Conservation (phyloP, 352 stramenopile species). For the Pythium plurisporium region DNA sequence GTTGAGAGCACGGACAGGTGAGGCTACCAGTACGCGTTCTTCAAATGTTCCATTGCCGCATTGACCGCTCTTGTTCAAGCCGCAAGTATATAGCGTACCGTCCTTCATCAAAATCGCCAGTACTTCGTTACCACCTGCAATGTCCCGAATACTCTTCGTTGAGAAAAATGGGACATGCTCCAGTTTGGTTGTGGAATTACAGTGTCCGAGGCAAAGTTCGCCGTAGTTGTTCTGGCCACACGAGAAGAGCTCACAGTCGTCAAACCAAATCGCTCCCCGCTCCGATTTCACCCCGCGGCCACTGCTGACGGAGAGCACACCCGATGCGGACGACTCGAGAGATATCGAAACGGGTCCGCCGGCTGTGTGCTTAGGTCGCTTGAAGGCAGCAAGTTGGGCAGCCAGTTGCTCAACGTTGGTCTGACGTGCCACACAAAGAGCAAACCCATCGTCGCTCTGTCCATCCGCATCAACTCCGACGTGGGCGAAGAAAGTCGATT, state of each 20-base stretch:
- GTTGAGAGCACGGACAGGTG: conserved; percentile 58
- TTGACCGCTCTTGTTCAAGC: conserved; percentile 86
- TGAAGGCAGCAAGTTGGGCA: conserved; percentile 33
- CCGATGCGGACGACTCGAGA: not conserved
- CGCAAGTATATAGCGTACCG: conserved; percentile 71
- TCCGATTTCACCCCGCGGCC: conserved; percentile 9
- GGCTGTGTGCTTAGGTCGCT: conserved; percentile 25
- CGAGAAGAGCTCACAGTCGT: conserved; percentile 86
- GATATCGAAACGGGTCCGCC: not conserved
- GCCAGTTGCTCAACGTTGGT: conserved; percentile 46
- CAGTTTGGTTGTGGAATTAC: conserved; percentile 83
- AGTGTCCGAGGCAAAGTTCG: conserved; percentile 81
- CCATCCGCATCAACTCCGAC: conserved; percentile 30
- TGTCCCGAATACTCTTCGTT: conserved; percentile 62
- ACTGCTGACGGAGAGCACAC: not conserved
- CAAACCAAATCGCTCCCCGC: conserved; percentile 33
- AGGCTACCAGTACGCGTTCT: conserved; percentile 74
- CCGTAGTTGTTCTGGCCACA: conserved; percentile 90
- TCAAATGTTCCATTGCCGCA: conserved; percentile 87
- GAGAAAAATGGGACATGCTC: conserved; percentile 85
- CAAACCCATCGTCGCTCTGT: conserved; percentile 26
- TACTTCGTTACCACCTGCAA: conserved; percentile 82
- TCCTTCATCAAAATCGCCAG: conserved; percentile 84
- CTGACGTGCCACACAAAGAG: conserved; percentile 51
- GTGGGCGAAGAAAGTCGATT: conserved; percentile 46